phyloP scores from a whole-genome alignment of 345 rosid genomes.

The Sisymbrium altissimum region DNA sequence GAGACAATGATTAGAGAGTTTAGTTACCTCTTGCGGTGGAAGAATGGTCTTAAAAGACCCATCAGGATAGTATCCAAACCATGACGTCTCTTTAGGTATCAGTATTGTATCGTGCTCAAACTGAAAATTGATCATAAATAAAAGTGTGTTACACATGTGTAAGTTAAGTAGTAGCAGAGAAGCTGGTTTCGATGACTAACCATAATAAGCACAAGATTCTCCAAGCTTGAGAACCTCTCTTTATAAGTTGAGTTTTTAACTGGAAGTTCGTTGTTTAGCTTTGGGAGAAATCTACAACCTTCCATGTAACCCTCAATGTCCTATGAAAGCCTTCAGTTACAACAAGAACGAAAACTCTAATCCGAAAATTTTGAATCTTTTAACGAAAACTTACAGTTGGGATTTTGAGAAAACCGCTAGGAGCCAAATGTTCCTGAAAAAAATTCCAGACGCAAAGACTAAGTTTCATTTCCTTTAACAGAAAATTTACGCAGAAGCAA shows the following conservation, averaged over 20 bases:
- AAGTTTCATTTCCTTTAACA: neutral
- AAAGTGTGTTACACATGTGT: neutral
- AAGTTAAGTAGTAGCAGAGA: neutral
- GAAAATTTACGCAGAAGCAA: neutral
- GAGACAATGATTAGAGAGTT: neutral
- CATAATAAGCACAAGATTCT: slow-evolving; percentile 74
- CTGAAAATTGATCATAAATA: slow-evolving; percentile 27
- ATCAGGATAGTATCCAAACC: slow-evolving; percentile 83
- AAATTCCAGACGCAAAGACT: slow-evolving; percentile 1
- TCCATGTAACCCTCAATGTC: slow-evolving; percentile 41
- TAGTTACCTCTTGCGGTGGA: slow-evolving; percentile 55
- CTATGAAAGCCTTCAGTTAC: slow-evolving; percentile 26
- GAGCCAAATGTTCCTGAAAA: slow-evolving; percentile 93
- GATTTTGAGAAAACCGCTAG: slow-evolving; percentile 70
- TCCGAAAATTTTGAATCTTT: neutral
- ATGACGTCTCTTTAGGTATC: slow-evolving; percentile 80
- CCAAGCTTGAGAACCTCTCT: slow-evolving; percentile 60
- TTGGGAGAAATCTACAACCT: slow-evolving; percentile 70
- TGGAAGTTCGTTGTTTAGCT: slow-evolving; percentile 59
- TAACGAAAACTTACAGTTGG: slow-evolving; percentile 59
- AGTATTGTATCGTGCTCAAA: slow-evolving; percentile 75
- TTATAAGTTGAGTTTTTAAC: slow-evolving; percentile 63
- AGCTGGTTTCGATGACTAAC: slow-evolving; percentile 31
- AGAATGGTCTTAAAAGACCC: slow-evolving; percentile 54
- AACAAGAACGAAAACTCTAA: neutral